These are phyloP conservation scores for Cladosporium sp. DNA, from an alignment of 2,329 filamentous ascomycete species.

Conservation along the genomic window DNA sequence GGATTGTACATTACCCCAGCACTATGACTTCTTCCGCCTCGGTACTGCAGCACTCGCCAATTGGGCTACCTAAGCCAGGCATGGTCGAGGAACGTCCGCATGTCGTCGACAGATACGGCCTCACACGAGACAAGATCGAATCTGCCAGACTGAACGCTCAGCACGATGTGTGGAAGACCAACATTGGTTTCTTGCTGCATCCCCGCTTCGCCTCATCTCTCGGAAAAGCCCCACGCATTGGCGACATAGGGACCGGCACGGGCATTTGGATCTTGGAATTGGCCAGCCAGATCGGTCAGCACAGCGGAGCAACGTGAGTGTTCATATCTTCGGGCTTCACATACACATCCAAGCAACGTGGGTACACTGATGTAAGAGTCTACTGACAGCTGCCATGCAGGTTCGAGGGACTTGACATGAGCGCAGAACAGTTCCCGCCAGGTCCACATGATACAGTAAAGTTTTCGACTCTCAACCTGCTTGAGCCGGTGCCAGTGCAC, in stretches of 20 bases:
- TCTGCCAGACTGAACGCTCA: constrained; percentile 25
- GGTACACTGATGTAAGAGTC: not conserved
- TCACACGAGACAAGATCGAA: constrained; percentile 25
- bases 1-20: not conserved
- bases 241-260: constrained; percentile 28
- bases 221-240: constrained; percentile 22
- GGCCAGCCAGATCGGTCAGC: constrained; percentile 3
- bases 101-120: constrained; percentile 16
- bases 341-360: not conserved
- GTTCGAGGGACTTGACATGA: constrained; percentile 26
- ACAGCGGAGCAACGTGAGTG: not conserved
- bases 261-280: constrained; percentile 26
- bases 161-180: constrained; percentile 20
- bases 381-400: constrained; percentile 1
- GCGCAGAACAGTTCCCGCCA: constrained; percentile 24
- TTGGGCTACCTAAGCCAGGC: not conserved
- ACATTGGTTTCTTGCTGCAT: constrained; percentile 25
- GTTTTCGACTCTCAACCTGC: constrained; percentile 23
- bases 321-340: not conserved
- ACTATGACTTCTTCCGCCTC: not conserved
- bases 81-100: not conserved
- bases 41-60: not conserved
- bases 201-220: constrained; percentile 21
- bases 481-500: constrained; percentile 22
- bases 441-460: not conserved